Base-by-base conservation (phyloP, 225 moss, liverwort and hornwort genomes). In the Climacium dendroides region DNA sequence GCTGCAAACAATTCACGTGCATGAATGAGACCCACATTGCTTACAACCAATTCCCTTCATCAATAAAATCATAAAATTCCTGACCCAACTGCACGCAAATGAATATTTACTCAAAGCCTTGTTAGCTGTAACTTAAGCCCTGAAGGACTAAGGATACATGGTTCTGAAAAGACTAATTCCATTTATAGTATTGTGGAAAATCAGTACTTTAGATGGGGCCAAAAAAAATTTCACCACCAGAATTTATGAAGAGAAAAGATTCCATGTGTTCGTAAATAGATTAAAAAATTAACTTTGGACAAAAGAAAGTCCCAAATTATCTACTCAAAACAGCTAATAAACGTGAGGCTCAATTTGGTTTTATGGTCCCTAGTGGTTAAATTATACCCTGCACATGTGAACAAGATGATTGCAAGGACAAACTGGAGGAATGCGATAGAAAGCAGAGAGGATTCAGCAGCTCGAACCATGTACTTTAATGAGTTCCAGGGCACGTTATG, bases 1-100 rank as follows among this genome's bases (percentile, higher is more conserved):
- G 77, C 97, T 98, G 94, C 85, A 91, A 87, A 77, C 83, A 90
- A 48, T 53, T 41, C 34, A 72, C 30, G 57, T 64, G 26, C 65
- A 28, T 22, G 55, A 81, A 61, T 87, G 78, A 89, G 67, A 53
- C 78, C 59, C 43, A 37, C 57, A 66, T 80, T 72, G 72, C 32
- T 58, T 63, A 41, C 34, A 59, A 50, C 35, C 53, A 57, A 41
- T 73, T 74, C 35, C 47, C 66, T 45, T 55, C 55, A 41, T 80
- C 34, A 19, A 39, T 39, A 54, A 32, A 47, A 50, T 41, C 48
- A 50, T n/a, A 12, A 13, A 62, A 24, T 77, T 81, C 52, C 35
- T 66, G 24, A 26, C 65, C 58, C 79, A 65, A 35, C 84, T 72
- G 80, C 41, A 55, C 22, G 60, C 14, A 45, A 18, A 60, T 53